Base-by-base conservation (phyloP, 140 eudicot species). In the Stevia rebaudiana region DNA sequence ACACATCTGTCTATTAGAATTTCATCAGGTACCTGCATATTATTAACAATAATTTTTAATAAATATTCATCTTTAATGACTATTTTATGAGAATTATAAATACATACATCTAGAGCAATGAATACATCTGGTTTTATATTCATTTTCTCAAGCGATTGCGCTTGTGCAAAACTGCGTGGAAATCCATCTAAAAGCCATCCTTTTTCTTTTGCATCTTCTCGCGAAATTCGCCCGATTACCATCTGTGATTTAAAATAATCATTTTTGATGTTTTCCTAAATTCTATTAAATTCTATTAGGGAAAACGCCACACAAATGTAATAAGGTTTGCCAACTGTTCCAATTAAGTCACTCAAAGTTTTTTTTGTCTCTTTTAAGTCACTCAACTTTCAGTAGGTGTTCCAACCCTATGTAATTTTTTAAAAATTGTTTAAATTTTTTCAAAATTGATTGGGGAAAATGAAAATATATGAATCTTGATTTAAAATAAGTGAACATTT, bases 111-210 rank as follows among this genome's bases (percentile, higher is more conserved):
- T 63, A 94, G 71, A 57, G 79, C 76, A 69, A 94, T 73, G 50
- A 76, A 94, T 21, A 94, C 72, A 74, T 94, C 99, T 18, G 99
- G 99, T 52, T 82, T 76, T 52, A 94, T 86, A 40, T 81, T 88
- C 89, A 83, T 55, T 51, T 89, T 80, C 66, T 94, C 97, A 31
- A 88, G 86, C 67, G 94, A 83, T 68, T 94, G 79, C 35, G 95
- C 97, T 79, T 94, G 99, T 8, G 88, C 76, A 63, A 77, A 72
- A 78, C 84, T 94, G 60, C 97, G 85, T 3, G 99, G 99, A 75
- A 75, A 94, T 18, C 97, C 99, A 62, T 94, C 99, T 51, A 94
- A 80, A 79, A 94, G 95, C 97, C 97, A 94, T 24, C 99, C 97
- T 78, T 82, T 88, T 80, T 86, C 88, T 78, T 83, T 82, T 43